Base-by-base conservation (phyloP, 1,284 basidiomycete species). In the Apiotrichum sp. region DNA sequence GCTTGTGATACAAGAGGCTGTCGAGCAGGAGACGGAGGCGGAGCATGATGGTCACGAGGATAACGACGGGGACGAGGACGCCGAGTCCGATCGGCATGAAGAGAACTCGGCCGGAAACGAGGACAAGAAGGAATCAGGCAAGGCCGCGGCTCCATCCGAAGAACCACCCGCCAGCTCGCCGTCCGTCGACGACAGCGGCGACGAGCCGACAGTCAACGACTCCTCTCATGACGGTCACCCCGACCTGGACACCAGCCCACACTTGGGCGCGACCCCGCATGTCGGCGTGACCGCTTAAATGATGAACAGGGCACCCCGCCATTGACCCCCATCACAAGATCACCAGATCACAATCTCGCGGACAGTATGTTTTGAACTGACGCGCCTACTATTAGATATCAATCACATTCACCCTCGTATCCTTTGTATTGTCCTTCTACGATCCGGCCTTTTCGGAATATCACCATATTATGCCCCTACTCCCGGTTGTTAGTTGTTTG, bases 141-240 rank as follows among this genome's bases (percentile, higher is more conserved):
- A 38, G 36, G 36, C 36, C 36, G 36, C 8, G 8, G 36, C 36
- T 13, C 9, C 36, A 16, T 31, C 48, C 10, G 32, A 50, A n/a
- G 32, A 31, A 2, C 38, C 36, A 6, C 22, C 16, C 31, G 33
- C 48, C 5, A 36, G 31, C 8, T 13, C 29, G 5, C 36, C 36
- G 4, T 4, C 22, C 2, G 32, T 6, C 4, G 3, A 14, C n/a
- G 34, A 47, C 9, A 50, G 11, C 29, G 11, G 22, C 9, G 44
- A n/a, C 2, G 13, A 31, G 11, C 56, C 56, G 4, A 52, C 51
- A 1, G 52, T 53, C 1, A 50, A 55, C 33, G 52, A 58, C 29
- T 29, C 36, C 9, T 35, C 45, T 32, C 35, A 38, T 4, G 38
- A 49, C 47, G 47, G 41, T 34, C 47, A 47, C 34, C 36, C 36